Base-by-base conservation (phyloP, 352 stramenopile species). In the Pythium phragmiticola region DNA sequence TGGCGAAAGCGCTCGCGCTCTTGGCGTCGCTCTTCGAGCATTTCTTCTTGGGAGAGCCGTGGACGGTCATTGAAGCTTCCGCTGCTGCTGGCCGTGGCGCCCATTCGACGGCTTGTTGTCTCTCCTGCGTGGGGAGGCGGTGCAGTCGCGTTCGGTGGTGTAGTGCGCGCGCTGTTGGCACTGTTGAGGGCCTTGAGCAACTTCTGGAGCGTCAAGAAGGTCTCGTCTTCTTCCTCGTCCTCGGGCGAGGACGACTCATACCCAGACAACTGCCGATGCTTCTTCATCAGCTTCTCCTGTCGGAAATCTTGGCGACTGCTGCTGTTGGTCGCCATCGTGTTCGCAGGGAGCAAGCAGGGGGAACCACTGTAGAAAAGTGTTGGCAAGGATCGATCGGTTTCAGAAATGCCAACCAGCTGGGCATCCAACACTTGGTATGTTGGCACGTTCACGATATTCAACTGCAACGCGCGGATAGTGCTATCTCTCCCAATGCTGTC, bases 141-240 rank as follows among this genome's bases (percentile, higher is more conserved):
- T 45, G 23, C 33, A 28, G 47, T n/a, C 23, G 57, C 7, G 6
- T 45, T 12, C 9, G 48, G 37, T 2, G 23, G 28, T 47, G 26
- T 30, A 5, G 41, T 46, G 41, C 13, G 41, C 41, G 21, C 45
- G 63, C 39, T 60, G 39, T 26, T 77, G 47, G 69, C 26, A 5
- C 26, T 73, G 57, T 88, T 87, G 23, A 92, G 80, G 36, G 78
- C 72, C 58, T 78, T 82, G 16, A 92, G 71, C 49, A 92, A 68
- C 61, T 86, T 88, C 59, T 92, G 84, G 13, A 92, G 75, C 19
- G 84, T 81, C 46, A 92, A 13, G 53, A 92, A 92, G 41, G 84
- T 92, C 68, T 92, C 84, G 62, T 92, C 84, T 33, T 88, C 74
- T 43, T 92, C 83, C 17, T 88, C 81, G 53, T 65, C 55, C 43